Conservation (phyloP, 768 basidiomycete genomes). For the Amanita thiersii region DNA sequence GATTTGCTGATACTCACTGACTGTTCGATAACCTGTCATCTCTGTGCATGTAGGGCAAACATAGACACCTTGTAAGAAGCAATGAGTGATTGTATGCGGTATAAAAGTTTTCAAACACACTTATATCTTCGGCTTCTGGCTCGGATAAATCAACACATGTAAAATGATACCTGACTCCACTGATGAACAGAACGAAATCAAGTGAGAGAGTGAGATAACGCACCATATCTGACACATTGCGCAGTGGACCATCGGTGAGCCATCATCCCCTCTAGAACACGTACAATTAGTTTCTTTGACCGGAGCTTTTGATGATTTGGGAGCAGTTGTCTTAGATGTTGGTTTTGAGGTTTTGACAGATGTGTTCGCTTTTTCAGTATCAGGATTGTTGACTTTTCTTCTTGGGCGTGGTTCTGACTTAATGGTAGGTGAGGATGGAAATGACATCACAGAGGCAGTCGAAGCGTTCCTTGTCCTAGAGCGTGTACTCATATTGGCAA, state of each 20-base stretch:
- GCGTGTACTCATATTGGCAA: conserved; percentile 5
- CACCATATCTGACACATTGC: conserved; percentile 65
- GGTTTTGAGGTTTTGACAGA: conserved; percentile 7
- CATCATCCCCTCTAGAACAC: conserved; percentile 66
- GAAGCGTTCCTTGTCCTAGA: conserved; percentile 7
- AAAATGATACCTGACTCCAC: conserved; percentile 67
- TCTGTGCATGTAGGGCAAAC: conserved; percentile 45
- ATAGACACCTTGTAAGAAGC: conserved; percentile 42
- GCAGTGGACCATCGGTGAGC: conserved; percentile 75
- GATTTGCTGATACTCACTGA: conserved; percentile 60
- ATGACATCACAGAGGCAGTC: neutral
- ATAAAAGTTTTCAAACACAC: conserved; percentile 35
- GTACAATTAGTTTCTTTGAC: conserved; percentile 40
- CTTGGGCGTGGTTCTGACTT: conserved; percentile 3
- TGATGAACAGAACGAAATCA: conserved; percentile 1
- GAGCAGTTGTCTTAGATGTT: conserved; percentile 8
- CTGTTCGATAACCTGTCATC: conserved; percentile 55
- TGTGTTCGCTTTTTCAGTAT: conserved; percentile 6
- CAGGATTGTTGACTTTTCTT: conserved; percentile 7
- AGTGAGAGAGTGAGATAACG: conserved; percentile 18
- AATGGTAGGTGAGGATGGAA: neutral
- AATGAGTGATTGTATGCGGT: conserved; percentile 5
- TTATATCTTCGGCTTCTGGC: conserved; percentile 67
- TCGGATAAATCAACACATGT: conserved; percentile 59
- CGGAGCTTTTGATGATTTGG: neutral